Evolutionary conservation across 306 rosid species (phyloP).

Genomic region (Erythrophleum fordii): DNA sequence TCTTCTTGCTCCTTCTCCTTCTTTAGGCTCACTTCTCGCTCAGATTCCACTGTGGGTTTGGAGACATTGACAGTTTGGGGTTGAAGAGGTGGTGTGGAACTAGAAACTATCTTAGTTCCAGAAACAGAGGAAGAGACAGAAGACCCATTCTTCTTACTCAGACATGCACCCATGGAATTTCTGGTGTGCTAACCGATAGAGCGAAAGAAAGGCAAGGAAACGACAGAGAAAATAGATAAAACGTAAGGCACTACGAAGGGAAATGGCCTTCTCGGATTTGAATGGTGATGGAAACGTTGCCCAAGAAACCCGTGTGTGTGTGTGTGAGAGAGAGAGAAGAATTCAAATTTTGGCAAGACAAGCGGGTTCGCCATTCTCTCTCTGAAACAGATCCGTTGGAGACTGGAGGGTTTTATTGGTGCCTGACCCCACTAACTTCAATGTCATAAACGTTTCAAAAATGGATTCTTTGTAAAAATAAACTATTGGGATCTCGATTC

Average conservation of each 20-base stretch:
- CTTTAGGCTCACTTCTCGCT: constrained; percentile 36
- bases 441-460: neutral
- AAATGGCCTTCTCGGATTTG: constrained; percentile 17
- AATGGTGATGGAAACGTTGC: constrained; percentile 29
- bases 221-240: constrained; percentile 16
- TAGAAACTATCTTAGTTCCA: constrained; percentile 34
- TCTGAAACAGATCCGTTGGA: constrained; percentile 28
- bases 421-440: neutral
- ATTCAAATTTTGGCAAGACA: constrained; percentile 61
- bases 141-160: constrained; percentile 74
- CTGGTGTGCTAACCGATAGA: constrained; percentile 20
- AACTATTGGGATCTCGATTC: neutral
- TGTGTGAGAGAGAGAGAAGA: constrained; percentile 6
- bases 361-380: constrained; percentile 24
- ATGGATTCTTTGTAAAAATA: neutral
- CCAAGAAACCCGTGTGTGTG: no score
- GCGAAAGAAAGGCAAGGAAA: constrained; percentile 7
- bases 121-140: constrained; percentile 24
- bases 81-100: neutral
- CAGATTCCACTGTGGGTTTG: constrained; percentile 39
- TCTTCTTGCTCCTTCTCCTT: constrained; percentile 34
- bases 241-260: neutral
- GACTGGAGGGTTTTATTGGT: neutral
- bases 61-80: constrained; percentile 31
- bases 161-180: constrained; percentile 79